These are phyloP conservation scores for Vigna mungo DNA, from an alignment of 306 rosid species.

Conservation along the genomic window DNA sequence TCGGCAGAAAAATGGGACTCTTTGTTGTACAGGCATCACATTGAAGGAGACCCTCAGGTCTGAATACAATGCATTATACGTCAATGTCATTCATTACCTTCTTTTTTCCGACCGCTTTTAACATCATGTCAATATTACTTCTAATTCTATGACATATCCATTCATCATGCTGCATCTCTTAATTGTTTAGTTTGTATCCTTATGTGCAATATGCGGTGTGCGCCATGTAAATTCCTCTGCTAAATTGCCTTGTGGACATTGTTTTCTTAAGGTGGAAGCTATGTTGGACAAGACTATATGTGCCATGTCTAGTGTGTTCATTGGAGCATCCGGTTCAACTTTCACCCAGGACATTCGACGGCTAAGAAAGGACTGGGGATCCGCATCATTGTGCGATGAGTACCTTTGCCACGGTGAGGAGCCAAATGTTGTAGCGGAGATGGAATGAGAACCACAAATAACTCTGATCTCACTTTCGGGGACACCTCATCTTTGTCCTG, in stretches of 20 bases:
- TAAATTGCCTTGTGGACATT: constrained; percentile 18
- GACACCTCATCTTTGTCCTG: background rate
- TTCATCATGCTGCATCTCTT: background rate
- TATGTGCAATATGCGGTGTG: background rate
- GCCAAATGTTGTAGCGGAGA: constrained; percentile 75
- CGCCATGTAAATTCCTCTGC: constrained; percentile 8
- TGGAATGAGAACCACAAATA: constrained; percentile 70
- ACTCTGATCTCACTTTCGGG: constrained; percentile 28
- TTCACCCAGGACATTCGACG: constrained; percentile 87
- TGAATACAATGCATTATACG: background rate
- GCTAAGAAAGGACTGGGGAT: constrained; percentile 82
- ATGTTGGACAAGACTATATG: constrained; percentile 90
- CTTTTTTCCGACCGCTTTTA: too few relatives aligned
- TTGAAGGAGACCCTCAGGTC: constrained; percentile 80
- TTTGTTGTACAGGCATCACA: constrained; percentile 73
- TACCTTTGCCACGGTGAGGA: constrained; percentile 85
- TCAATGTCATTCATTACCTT: background rate
- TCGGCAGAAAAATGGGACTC: constrained; percentile 96
- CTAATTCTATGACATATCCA: too few relatives aligned
- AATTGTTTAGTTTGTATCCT: background rate
- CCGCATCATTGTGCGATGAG: constrained; percentile 79
- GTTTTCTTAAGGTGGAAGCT: constrained; percentile 74
- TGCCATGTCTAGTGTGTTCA: constrained; percentile 78
- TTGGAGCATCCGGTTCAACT: constrained; percentile 87
- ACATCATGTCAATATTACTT: too few relatives aligned